A percentile compares a stretch with the other conserved stretches of the same genome.
phyloP scores from a whole-genome alignment of 208 protist genomes.

The Naegleria fowleri region DNA sequence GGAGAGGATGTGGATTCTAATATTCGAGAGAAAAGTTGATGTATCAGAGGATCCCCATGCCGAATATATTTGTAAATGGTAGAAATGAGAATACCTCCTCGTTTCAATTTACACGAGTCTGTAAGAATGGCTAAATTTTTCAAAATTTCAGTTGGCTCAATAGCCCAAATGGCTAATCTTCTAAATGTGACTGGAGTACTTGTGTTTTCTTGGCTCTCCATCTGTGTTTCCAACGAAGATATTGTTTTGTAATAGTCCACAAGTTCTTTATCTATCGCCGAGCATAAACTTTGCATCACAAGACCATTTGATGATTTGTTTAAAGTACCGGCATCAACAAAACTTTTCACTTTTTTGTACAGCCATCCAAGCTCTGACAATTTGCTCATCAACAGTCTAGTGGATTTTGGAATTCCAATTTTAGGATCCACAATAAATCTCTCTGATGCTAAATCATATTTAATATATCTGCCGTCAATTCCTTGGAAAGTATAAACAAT shows the following conservation, averaged over 20 bases:
- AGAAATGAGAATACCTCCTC: conserved; percentile 28
- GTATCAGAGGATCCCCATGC: conserved; percentile 40
- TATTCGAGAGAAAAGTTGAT: conserved; percentile 28
- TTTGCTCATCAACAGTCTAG: conserved; percentile 35
- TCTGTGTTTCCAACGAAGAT: conserved; percentile 46
- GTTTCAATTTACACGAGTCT: background rate
- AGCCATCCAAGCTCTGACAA: conserved; percentile 48
- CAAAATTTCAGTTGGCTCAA: conserved; percentile 41
- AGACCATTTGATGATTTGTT: background rate
- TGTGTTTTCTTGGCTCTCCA: background rate
- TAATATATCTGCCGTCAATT: conserved; percentile 47
- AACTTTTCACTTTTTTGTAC: conserved; percentile 38
- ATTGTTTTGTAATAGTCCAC: conserved; percentile 50
- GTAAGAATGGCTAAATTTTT: conserved; percentile 34
- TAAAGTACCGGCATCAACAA: conserved; percentile 26
- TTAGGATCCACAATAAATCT: conserved; percentile 33
- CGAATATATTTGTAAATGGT: conserved; percentile 27
- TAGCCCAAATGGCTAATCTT: conserved; percentile 44
- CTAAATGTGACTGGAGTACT: conserved; percentile 32
- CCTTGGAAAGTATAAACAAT: conserved; percentile 47
- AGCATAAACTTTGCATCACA: conserved; percentile 41
- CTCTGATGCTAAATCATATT: conserved; percentile 35
- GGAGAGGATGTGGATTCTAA: conserved; percentile 39
- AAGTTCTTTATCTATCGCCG: conserved; percentile 47
- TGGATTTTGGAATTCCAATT: conserved; percentile 35